These are phyloP conservation scores for Cucumis cinereus DNA, from an alignment of 306 rosid genomes.

Conservation along the genomic window DNA sequence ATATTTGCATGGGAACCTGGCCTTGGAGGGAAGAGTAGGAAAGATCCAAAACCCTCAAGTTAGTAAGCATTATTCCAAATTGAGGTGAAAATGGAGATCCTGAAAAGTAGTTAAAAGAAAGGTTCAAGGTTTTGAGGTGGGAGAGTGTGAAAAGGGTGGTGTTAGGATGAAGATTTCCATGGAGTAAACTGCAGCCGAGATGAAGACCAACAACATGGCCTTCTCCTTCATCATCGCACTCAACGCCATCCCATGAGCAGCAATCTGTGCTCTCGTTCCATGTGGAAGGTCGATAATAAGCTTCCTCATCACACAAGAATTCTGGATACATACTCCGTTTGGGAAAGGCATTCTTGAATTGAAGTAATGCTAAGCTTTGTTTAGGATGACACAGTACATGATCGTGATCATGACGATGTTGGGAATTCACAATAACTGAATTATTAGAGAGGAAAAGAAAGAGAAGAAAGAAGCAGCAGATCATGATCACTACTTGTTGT, in stretches of 20 bases:
- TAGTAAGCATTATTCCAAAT: neutral
- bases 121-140: neutral
- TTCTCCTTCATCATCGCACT: neutral
- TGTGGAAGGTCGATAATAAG: neutral
- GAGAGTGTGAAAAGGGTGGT: neutral
- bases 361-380: conserved; percentile 11
- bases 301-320: no score
- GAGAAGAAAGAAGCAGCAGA: neutral
- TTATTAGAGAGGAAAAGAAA: neutral
- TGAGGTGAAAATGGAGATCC: neutral
- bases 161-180: conserved; percentile 1
- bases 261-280: neutral
- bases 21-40: no score
- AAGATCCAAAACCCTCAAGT: neutral
- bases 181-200: neutral
- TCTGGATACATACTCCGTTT: no score
- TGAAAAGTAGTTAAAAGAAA: neutral
- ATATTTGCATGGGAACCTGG: neutral
- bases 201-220: conserved; percentile 6
- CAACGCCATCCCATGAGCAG: conserved; percentile 12
- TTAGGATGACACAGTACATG: neutral
- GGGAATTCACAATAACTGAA: neutral
- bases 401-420: neutral
- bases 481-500: no score
- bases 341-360: neutral